These are phyloP conservation scores for Claviceps arundinis DNA, from an alignment of 2,329 filamentous ascomycete species.

Conservation along the genomic window DNA sequence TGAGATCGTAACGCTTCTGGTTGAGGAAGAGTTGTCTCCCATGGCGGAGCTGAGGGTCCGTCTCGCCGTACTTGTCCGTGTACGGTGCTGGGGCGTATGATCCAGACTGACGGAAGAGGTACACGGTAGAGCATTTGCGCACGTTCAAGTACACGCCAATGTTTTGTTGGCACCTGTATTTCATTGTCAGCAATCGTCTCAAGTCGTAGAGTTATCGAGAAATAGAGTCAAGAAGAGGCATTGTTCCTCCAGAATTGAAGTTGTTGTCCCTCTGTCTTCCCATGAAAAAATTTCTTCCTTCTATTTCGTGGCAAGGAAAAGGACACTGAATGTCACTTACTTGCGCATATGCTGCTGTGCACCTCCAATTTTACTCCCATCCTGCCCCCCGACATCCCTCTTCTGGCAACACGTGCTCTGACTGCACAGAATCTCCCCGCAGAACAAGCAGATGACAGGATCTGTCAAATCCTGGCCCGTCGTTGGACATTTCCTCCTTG, in stretches of 20 bases:
- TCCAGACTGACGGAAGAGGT: conserved; percentile 69
- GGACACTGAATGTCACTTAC: conserved; percentile 36
- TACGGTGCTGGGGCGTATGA: conserved; percentile 84
- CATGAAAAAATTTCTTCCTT: not conserved
- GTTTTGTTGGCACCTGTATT: conserved; percentile 64
- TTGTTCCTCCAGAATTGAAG: too few relatives aligned
- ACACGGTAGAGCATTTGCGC: conserved; percentile 85
- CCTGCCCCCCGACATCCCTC: conserved; percentile 33
- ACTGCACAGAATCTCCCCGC: conserved; percentile 91
- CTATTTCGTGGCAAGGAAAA: not conserved
- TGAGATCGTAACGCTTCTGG: conserved; percentile 82
- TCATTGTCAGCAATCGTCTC: not conserved
- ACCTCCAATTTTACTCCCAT: conserved; percentile 51
- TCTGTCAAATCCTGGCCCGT: conserved; percentile 87
- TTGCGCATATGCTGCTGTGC: conserved; percentile 82
- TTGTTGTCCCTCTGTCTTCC: not conserved
- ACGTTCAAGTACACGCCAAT: conserved; percentile 95
- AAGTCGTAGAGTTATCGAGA: not conserved
- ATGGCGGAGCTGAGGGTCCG: conserved; percentile 78
- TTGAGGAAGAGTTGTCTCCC: conserved; percentile 85
- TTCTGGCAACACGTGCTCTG: conserved; percentile 85
- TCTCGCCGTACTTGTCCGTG: conserved; percentile 90
- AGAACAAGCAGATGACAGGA: conserved; percentile 85
- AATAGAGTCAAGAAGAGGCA: not conserved
- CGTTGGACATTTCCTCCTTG: conserved; percentile 68